Percentiles rank a stretch among this genome's conserved stretches.
These are phyloP conservation scores for Platanus orientalis DNA, from an alignment of 164 flowering plant genomes.

Conservation along the genomic window DNA sequence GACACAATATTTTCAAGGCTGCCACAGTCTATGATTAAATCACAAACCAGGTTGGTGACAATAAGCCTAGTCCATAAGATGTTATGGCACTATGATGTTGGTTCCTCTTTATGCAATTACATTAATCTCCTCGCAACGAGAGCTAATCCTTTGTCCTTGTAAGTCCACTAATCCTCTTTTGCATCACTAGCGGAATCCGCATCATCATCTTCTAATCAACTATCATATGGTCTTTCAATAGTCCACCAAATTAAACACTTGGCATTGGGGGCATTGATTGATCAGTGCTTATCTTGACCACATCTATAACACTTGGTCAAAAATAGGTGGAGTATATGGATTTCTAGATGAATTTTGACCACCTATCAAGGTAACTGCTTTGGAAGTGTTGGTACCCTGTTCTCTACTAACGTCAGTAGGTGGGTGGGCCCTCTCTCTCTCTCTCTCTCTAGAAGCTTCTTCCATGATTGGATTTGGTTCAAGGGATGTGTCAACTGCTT, in stretches of 20 bases:
- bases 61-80: background rate
- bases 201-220: background rate
- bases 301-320: background rate
- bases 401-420: no score
- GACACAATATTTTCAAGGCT: background rate
- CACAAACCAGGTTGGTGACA: background rate
- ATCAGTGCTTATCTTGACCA: background rate
- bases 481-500: no score
- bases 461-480: no score
- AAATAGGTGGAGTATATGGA: background rate
- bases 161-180: background rate
- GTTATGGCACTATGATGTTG: background rate
- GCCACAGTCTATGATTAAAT: constrained; percentile 1
- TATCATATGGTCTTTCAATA: background rate
- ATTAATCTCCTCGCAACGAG: background rate
- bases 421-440: no score
- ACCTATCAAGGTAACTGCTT: no score
- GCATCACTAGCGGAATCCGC: background rate
- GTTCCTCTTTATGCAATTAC: background rate
- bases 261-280: no score
- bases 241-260: background rate
- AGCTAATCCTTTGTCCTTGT: background rate
- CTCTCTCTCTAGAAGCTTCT: no score
- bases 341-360: background rate
- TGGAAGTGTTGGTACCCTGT: no score